Conservation (phyloP, 257 asterid genomes). For the Solanum neorickii region DNA sequence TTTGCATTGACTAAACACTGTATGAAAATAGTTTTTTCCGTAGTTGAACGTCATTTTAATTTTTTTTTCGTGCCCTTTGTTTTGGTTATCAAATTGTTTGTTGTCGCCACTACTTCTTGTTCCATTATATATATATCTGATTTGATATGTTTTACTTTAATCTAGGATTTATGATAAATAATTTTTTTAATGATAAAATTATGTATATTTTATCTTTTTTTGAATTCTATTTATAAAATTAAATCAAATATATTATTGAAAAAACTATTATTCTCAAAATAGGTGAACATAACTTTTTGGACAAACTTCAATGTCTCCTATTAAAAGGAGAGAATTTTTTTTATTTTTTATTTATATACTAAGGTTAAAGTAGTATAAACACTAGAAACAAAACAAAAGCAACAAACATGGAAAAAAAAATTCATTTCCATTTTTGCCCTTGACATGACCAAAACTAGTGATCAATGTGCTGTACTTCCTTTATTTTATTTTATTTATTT, state of each 20-base stretch:
- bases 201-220: too few species aligned
- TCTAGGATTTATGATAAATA: too few species aligned
- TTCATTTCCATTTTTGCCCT: not conserved
- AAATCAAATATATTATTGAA: not conserved
- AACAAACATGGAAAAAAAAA: not conserved
- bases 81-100: too few species aligned
- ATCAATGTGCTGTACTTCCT: not conserved
- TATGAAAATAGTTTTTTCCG: too few species aligned
- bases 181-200: accelerated
- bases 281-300: not conserved
- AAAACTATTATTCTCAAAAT: not conserved
- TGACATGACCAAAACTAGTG: not conserved
- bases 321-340: not conserved
- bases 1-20: accelerated
- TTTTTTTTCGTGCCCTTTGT: not conserved
- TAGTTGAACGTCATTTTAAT: too few species aligned
- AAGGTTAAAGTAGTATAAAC: not conserved
- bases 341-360: not conserved
- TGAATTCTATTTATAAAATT: too few species aligned
- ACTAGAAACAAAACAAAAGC: not conserved
- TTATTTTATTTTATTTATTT: not conserved
- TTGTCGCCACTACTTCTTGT: too few species aligned
- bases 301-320: not conserved
- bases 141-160: too few species aligned
- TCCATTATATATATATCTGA: too few species aligned